Evolutionary conservation across 768 basidiomycete species (phyloP).

Genomic region (Austroboletus eburneus): DNA sequence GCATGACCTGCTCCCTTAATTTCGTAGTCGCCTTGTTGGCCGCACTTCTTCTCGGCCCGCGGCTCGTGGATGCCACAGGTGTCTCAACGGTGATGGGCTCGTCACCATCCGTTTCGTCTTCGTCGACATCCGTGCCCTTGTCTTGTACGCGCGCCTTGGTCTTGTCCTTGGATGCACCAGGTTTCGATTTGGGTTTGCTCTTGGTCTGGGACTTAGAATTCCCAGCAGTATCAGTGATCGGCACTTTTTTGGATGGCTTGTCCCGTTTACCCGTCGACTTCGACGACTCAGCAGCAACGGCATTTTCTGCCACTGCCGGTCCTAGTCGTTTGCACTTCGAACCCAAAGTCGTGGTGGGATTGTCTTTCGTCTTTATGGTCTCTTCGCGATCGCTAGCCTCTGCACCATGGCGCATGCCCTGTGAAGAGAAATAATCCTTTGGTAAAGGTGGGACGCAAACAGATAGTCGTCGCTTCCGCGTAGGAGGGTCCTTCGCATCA

Average conservation of each 20-base stretch:
- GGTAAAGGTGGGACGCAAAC: slow-evolving; percentile 28
- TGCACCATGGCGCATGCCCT: not conserved
- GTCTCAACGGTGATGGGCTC: slow-evolving; percentile 13
- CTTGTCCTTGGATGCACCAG: not conserved
- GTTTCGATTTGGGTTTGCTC: slow-evolving; percentile 5
- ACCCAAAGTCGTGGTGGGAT: not conserved
- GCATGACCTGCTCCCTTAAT: slow-evolving; percentile 60
- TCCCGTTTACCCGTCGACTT: slow-evolving; percentile 13
- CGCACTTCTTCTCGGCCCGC: slow-evolving; percentile 45
- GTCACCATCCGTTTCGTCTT: not conserved
- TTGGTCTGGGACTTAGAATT: slow-evolving; percentile 6
- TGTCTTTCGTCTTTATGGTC: not conserved
- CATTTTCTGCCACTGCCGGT: slow-evolving; percentile 19
- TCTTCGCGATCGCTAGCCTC: not conserved
- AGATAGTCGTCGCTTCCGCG: slow-evolving; percentile 22
- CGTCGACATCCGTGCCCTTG: not conserved
- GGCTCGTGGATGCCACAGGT: slow-evolving; percentile 11
- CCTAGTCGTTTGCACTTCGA: slow-evolving; percentile 5
- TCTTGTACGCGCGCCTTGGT: not conserved
- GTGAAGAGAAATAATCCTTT: slow-evolving; percentile 15
- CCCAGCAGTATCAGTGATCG: not conserved
- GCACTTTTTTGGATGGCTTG: slow-evolving; percentile 16
- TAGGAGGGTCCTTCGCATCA: not conserved
- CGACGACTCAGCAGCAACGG: slow-evolving; percentile 23
- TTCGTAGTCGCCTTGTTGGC: slow-evolving; percentile 47